These are phyloP conservation scores for Arthroderma sp. DNA, from an alignment of 2,329 filamentous ascomycete species.

Conservation along the genomic window DNA sequence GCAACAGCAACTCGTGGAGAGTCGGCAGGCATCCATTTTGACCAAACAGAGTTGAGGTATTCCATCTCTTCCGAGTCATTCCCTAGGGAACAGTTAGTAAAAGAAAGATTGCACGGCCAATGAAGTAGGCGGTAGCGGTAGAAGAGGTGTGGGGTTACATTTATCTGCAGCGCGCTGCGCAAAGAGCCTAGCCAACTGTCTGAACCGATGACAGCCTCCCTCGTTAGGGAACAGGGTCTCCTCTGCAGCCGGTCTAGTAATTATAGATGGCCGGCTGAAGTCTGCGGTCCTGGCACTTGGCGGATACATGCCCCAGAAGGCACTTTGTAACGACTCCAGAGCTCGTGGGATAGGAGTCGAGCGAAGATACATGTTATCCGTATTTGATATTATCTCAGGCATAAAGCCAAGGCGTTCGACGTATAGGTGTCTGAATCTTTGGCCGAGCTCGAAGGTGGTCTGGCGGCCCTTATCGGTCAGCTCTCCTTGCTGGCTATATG, in stretches of 20 bases:
- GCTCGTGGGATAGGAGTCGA: slow-evolving; percentile 64
- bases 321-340: slow-evolving; percentile 64
- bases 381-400: slow-evolving; percentile 44
- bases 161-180: slow-evolving; percentile 57
- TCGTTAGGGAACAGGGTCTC: slow-evolving; percentile 77
- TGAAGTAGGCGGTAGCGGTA: too few species aligned
- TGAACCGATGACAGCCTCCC: slow-evolving; percentile 59
- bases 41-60: slow-evolving; percentile 64
- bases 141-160: slow-evolving; percentile 35
- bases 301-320: slow-evolving; percentile 65
- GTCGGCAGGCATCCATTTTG: slow-evolving; percentile 72
- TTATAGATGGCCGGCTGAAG: slow-evolving; percentile 53
- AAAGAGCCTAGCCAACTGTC: slow-evolving; percentile 56
- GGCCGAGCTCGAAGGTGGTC: slow-evolving; percentile 58
- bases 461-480: slow-evolving; percentile 63
- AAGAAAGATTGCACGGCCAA: not conserved
- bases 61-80: slow-evolving; percentile 69
- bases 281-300: slow-evolving; percentile 36
- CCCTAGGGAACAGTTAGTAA: slow-evolving; percentile 27
- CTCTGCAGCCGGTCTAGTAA: slow-evolving; percentile 52
- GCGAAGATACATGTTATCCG: slow-evolving; percentile 58
- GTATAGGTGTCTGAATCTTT: slow-evolving; percentile 58
- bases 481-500: slow-evolving; percentile 44
- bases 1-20: slow-evolving; percentile 65
- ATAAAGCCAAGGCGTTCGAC: slow-evolving; percentile 63